These are phyloP conservation scores for Zymoseptoria brevis DNA, from an alignment of 2,329 filamentous ascomycete genomes.

Conservation along the genomic window DNA sequence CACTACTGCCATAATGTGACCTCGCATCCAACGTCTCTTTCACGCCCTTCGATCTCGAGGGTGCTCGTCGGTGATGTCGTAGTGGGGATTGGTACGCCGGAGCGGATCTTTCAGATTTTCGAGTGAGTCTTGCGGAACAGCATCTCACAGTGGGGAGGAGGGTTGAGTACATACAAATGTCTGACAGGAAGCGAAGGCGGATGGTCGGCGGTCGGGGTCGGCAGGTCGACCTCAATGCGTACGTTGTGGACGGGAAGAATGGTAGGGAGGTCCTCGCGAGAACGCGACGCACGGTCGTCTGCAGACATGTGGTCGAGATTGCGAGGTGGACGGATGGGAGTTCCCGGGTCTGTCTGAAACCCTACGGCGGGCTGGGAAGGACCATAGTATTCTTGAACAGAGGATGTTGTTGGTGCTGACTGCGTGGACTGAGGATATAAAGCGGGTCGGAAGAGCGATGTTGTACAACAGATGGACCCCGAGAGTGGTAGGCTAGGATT, in stretches of 20 bases:
- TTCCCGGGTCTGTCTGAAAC: neutral
- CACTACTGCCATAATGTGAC: conserved; percentile 77
- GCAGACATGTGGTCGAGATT: neutral
- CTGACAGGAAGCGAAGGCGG: conserved; percentile 34
- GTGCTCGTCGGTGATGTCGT: conserved; percentile 55
- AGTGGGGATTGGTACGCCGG: conserved; percentile 56
- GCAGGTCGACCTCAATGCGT: conserved; percentile 37
- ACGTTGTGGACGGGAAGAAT: conserved; percentile 39
- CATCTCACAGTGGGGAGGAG: neutral
- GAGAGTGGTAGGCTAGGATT: neutral
- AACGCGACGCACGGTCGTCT: neutral
- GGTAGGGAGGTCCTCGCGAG: conserved; percentile 22
- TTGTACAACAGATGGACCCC: neutral
- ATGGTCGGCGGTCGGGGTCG: conserved; percentile 24
- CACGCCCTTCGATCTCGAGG: conserved; percentile 53
- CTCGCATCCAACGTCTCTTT: conserved; percentile 90
- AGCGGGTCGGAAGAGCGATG: no score
- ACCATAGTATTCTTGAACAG: neutral
- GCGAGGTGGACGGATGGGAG: neutral
- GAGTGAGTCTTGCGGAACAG: conserved; percentile 15
- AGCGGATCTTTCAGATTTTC: conserved; percentile 40
- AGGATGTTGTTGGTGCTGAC: neutral
- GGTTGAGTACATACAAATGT: conserved; percentile 40
- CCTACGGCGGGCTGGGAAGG: neutral
- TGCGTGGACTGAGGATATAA: no score